These are phyloP conservation scores for Sporothrix dimorphospora DNA, from an alignment of 2,329 filamentous ascomycete genomes.

Conservation along the genomic window DNA sequence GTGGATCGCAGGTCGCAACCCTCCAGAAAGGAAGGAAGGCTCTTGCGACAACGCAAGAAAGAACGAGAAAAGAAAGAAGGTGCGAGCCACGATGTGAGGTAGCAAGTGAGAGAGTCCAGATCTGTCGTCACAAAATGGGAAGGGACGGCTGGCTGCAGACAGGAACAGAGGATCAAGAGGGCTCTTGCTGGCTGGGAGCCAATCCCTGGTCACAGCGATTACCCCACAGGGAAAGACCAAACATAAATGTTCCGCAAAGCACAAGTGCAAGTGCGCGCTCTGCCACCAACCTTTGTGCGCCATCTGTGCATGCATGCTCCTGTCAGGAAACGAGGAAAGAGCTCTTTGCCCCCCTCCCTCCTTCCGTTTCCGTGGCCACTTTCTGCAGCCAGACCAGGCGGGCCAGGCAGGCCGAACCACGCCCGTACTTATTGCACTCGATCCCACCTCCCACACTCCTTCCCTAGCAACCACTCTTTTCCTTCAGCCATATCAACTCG, in stretches of 20 bases:
- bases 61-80: background rate
- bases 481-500: background rate
- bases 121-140: constrained; percentile 23
- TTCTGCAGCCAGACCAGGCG: constrained; percentile 16
- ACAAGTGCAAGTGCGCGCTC: background rate
- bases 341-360: constrained; percentile 2
- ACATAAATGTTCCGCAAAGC: constrained; percentile 11
- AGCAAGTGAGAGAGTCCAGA: constrained; percentile 11
- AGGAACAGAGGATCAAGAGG: constrained; percentile 6
- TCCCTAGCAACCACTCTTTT: background rate
- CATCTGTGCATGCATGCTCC: constrained; percentile 17
- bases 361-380: background rate
- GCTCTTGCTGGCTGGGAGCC: constrained; percentile 4
- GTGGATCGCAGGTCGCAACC: background rate
- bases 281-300: constrained; percentile 20
- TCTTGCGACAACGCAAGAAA: background rate
- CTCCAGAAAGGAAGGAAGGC: constrained; percentile 18
- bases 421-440: background rate
- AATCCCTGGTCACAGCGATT: constrained; percentile 4
- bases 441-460: background rate
- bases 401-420: no score
- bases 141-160: constrained; percentile 24
- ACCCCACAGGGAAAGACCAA: constrained; percentile 28
- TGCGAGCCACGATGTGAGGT: constrained; percentile 12
- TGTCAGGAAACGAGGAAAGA: constrained; percentile 10